These are phyloP conservation scores for Teunomyces funiuensis DNA, from an alignment of 805 yeast genomes.

Conservation along the genomic window DNA sequence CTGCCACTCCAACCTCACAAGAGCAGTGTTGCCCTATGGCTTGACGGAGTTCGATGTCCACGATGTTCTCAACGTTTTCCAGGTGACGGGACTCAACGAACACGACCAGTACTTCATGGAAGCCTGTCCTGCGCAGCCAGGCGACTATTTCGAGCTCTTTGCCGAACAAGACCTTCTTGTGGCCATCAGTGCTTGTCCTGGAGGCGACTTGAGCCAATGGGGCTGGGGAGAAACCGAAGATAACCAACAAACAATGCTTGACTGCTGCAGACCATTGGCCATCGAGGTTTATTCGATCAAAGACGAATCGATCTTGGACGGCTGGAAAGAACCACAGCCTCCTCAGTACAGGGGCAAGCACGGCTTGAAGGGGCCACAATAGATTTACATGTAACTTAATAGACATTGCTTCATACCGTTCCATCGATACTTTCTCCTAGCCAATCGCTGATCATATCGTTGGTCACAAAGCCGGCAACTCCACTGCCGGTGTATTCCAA, in stretches of 20 bases:
- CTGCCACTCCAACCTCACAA: slow-evolving; percentile 62
- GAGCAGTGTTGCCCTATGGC: slow-evolving; percentile 60
- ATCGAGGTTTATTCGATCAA: slow-evolving; percentile 59
- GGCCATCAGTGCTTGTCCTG: slow-evolving; percentile 69
- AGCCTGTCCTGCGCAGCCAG: slow-evolving; percentile 60
- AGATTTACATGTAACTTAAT: too few species aligned
- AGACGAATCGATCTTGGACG: slow-evolving; percentile 44
- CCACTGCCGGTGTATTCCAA: slow-evolving; percentile 40
- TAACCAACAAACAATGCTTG: slow-evolving; percentile 52
- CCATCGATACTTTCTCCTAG: slow-evolving; percentile 48
- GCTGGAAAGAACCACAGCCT: slow-evolving; percentile 53
- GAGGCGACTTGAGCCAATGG: slow-evolving; percentile 68
- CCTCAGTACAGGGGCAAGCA: slow-evolving; percentile 58
- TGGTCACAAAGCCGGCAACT: slow-evolving; percentile 43
- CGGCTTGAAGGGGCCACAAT: slow-evolving; percentile 37
- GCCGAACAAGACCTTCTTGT: slow-evolving; percentile 65
- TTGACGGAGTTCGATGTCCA: slow-evolving; percentile 67
- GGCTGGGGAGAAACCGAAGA: slow-evolving; percentile 65
- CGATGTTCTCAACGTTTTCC: slow-evolving; percentile 68
- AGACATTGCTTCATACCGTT: slow-evolving; percentile 21
- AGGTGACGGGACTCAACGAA: slow-evolving; percentile 65
- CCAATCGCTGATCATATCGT: slow-evolving; percentile 47
- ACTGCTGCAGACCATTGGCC: slow-evolving; percentile 62
- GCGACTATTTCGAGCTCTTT: slow-evolving; percentile 64
- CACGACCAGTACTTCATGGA: slow-evolving; percentile 70